Percentiles rank a stretch among this genome's conserved stretches.
Conservation (phyloP, 768 basidiomycete genomes). For the Erythrobasidium yunnanense region DNA sequence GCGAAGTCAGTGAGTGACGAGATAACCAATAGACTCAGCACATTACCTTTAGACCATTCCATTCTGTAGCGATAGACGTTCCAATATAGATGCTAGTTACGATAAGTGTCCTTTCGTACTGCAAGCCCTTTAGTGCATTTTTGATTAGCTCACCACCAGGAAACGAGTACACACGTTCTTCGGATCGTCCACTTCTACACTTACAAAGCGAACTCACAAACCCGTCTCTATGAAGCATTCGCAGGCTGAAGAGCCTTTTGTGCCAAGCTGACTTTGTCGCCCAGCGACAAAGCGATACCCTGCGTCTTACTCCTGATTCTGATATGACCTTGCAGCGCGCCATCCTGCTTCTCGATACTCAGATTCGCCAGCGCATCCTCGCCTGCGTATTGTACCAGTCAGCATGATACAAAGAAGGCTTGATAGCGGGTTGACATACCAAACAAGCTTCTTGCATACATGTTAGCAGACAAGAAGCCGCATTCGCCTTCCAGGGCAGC, state of each 20-base stretch:
- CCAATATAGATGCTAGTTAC: no score
- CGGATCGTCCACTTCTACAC: not conserved
- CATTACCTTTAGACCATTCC: no score
- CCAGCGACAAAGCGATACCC: slow-evolving; percentile 85
- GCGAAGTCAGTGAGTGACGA: no score
- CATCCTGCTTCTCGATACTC: slow-evolving; percentile 72
- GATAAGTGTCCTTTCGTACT: no score
- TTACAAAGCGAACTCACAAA: no score
- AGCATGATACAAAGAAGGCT: not conserved
- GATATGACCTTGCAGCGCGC: slow-evolving; percentile 79
- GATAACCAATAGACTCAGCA: no score
- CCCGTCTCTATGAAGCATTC: not conserved
- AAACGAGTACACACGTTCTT: no score
- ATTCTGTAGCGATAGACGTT: no score
- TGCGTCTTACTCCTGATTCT: slow-evolving; percentile 95
- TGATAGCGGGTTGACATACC: slow-evolving; percentile 49
- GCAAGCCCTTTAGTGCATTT: no score
- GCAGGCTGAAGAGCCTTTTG: slow-evolving; percentile 22
- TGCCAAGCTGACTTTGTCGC: slow-evolving; percentile 54
- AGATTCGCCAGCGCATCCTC: slow-evolving; percentile 95
- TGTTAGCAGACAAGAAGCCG: slow-evolving; percentile 90
- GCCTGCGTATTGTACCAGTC: slow-evolving; percentile 45
- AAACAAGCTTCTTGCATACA: slow-evolving; percentile 89
- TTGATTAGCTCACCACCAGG: no score
- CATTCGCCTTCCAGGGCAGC: slow-evolving; percentile 83